phyloP scores from a whole-genome alignment of 208 protist species.

The Herpetomonas samuelpessoai region DNA sequence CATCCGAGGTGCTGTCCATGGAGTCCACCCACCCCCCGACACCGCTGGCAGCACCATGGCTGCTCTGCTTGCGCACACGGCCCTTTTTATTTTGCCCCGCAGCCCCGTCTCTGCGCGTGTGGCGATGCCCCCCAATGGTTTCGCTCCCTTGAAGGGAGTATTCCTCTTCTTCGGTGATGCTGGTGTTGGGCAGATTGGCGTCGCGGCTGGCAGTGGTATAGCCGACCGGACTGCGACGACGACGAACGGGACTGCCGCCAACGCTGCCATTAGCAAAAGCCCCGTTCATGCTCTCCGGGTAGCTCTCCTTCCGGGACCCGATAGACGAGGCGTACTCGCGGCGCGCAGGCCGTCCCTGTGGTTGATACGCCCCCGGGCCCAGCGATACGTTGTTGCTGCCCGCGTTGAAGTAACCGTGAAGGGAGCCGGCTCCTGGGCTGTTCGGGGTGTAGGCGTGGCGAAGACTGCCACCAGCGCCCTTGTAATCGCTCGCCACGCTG shows the following conservation, averaged over 20 bases:
- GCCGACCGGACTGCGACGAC: too few species aligned
- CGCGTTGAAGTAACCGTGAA: too few species aligned
- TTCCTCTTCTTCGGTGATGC: too few species aligned
- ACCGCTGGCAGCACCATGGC: too few species aligned
- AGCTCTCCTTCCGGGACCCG: background rate
- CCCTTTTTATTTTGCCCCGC: too few species aligned
- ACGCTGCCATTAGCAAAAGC: background rate
- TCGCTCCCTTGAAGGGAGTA: too few species aligned
- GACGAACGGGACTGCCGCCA: too few species aligned
- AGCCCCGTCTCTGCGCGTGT: too few species aligned
- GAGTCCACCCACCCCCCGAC: background rate
- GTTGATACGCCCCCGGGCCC: background rate
- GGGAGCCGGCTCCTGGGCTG: background rate
- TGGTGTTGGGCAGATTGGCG: too few species aligned
- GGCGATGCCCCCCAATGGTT: too few species aligned
- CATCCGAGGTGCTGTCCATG: conserved; percentile 10
- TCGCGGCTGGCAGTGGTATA: too few species aligned
- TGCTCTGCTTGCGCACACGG: too few species aligned
- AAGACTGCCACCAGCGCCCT: background rate
- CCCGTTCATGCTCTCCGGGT: background rate
- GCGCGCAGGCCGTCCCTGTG: background rate
- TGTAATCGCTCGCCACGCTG: conserved; percentile 3
- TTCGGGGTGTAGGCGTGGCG: background rate
- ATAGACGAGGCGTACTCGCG: background rate
- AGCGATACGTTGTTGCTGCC: background rate